Evolutionary conservation across 495 filamentous ascomycete genomes (phyloP).

Genomic region (Lophiostoma macrostomum): DNA sequence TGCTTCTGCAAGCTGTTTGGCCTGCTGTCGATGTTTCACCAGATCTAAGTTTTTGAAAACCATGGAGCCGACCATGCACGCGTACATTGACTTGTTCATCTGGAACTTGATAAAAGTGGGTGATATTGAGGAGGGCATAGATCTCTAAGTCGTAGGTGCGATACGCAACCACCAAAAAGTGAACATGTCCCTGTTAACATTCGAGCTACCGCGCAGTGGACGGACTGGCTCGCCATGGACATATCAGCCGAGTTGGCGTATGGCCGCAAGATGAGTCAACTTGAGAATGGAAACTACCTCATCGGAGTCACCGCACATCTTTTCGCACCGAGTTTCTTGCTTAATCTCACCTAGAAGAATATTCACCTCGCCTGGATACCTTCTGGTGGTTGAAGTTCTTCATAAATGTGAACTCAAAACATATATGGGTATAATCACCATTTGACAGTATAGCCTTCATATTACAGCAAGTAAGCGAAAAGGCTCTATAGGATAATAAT

Average conservation of each 20-base stretch:
- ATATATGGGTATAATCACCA: too few relatives aligned
- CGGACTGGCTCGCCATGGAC: constrained; percentile 4
- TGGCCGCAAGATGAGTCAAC: constrained; percentile 9
- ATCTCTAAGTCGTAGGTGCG: constrained; percentile 1
- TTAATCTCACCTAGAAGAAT: neutral
- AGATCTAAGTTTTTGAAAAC: neutral
- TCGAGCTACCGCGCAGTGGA: neutral
- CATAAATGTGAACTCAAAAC: neutral
- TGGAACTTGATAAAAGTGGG: constrained; percentile 1
- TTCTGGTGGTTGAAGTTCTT: constrained; percentile 3
- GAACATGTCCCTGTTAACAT: constrained; percentile 3
- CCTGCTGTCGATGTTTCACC: too few relatives aligned
- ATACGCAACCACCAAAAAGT: neutral
- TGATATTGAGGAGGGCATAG: neutral
- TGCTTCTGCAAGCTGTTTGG: neutral
- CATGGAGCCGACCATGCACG: constrained; percentile 6
- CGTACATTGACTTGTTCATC: constrained; percentile 1
- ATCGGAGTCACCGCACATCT: neutral
- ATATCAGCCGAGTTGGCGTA: constrained; percentile 6
- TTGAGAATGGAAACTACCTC: neutral
- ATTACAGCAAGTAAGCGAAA: too few relatives aligned
- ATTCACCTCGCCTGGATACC: constrained; percentile 5
- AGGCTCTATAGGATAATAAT: too few relatives aligned
- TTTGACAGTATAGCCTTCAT: too few relatives aligned
- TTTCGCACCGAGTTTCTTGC: neutral